These are phyloP conservation scores for Leccinum barrowsii DNA, from an alignment of 768 basidiomycete species.

Conservation along the genomic window DNA sequence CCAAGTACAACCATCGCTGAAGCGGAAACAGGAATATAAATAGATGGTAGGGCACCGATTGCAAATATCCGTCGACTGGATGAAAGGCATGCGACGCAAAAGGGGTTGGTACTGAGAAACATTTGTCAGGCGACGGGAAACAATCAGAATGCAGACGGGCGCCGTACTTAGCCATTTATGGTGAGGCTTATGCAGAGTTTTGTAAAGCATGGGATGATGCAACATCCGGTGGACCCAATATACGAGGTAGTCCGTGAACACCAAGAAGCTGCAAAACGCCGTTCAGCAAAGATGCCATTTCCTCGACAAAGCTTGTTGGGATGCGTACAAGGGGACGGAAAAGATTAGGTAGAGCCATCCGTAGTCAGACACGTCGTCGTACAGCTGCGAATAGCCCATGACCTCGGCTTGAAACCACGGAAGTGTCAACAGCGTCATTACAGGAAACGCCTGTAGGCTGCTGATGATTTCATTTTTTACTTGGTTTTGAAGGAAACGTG, in stretches of 20 bases:
- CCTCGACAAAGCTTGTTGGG: background rate
- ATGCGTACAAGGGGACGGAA: slow-evolving; percentile 64
- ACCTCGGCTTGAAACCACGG: slow-evolving; percentile 96
- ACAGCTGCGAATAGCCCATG: slow-evolving; percentile 76
- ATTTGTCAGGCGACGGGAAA: slow-evolving; percentile 6
- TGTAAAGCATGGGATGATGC: slow-evolving; percentile 86
- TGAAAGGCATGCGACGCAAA: slow-evolving; percentile 99
- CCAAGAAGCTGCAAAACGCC: slow-evolving; percentile 52
- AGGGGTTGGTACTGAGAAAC: slow-evolving; percentile 80
- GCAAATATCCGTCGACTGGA: slow-evolving; percentile 89
- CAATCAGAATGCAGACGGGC: background rate
- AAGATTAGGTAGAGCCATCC: slow-evolving; percentile 70
- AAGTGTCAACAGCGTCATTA: slow-evolving; percentile 78
- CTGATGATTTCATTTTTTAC: slow-evolving; percentile 72
- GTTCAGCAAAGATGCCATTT: background rate
- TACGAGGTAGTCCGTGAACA: slow-evolving; percentile 89
- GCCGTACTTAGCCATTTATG: slow-evolving; percentile 94
- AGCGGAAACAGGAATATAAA: slow-evolving; percentile 89
- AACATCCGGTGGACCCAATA: slow-evolving; percentile 96
- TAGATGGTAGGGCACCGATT: slow-evolving; percentile 93
- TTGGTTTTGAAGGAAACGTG: slow-evolving; percentile 89
- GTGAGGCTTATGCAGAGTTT: slow-evolving; percentile 92
- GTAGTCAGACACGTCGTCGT: slow-evolving; percentile 74
- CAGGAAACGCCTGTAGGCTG: slow-evolving; percentile 76
- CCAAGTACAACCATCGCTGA: slow-evolving; percentile 80